Conservation (phyloP, 148 eudicot genomes). For the Fagopyrum esculentum region DNA sequence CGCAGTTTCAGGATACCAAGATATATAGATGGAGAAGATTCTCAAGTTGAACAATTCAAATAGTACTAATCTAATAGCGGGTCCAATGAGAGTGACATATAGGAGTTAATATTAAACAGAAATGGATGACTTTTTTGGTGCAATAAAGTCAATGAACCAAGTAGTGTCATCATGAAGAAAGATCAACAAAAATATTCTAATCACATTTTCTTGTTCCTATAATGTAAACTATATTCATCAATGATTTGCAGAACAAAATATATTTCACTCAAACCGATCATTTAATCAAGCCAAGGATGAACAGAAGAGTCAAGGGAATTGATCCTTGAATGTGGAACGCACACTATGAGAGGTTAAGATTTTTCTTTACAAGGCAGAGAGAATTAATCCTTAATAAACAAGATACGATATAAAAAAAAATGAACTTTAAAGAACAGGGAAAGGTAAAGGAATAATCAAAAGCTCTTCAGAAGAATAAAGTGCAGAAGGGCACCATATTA, state of each 20-base stretch:
- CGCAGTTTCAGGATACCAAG: constrained; percentile 5
- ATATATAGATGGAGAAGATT: constrained; percentile 3
- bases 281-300: constrained; percentile 15
- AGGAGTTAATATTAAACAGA: neutral
- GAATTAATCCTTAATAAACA: neutral
- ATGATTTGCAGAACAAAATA: constrained; percentile 4
- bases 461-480: constrained; percentile 4
- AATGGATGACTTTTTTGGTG: neutral
- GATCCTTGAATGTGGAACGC: constrained; percentile 1
- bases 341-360: constrained; percentile 5
- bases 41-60: constrained; percentile 1
- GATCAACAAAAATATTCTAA: neutral
- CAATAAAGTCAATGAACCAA: neutral
- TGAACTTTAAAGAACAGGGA: neutral
- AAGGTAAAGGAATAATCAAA: constrained; percentile 2
- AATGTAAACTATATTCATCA: neutral
- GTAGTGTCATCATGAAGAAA: constrained; percentile 2
- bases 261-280: constrained; percentile 2
- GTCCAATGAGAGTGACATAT: neutral
- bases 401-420: neutral
- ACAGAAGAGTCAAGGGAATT: neutral
- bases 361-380: neutral
- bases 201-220: neutral
- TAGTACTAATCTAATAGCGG: neutral
- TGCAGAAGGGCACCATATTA: neutral